These are phyloP conservation scores for Alternaria panax DNA, from an alignment of 2,329 filamentous ascomycete genomes.

Conservation along the genomic window DNA sequence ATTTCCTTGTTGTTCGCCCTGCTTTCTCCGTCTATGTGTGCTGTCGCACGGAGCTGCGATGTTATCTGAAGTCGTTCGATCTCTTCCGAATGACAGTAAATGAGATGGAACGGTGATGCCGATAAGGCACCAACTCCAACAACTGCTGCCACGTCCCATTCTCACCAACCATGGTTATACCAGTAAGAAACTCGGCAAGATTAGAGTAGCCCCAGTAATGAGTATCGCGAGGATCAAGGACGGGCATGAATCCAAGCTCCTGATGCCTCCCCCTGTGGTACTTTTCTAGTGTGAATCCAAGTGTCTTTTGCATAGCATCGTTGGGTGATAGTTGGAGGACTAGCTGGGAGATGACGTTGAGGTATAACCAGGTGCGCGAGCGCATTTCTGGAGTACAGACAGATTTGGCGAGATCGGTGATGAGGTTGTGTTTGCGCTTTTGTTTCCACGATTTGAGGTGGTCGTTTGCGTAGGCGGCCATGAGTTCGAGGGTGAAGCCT, in stretches of 20 bases:
- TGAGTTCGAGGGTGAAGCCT: not conserved
- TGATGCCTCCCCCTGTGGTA: not conserved
- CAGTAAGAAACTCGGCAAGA: not conserved
- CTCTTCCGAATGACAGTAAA: too few species aligned
- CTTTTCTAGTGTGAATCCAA: not conserved
- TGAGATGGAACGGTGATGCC: too few species aligned
- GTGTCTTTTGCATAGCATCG: not conserved
- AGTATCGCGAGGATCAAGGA: fast-evolving
- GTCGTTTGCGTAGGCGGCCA: not conserved
- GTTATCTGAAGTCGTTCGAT: too few species aligned
- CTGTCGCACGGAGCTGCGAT: too few species aligned
- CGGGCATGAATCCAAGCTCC: too few species aligned
- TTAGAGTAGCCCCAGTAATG: not conserved
- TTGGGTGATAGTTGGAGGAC: not conserved
- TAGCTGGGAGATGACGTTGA: not conserved
- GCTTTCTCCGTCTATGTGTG: too few species aligned
- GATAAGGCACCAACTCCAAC: too few species aligned
- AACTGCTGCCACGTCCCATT: not conserved
- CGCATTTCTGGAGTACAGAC: too few species aligned
- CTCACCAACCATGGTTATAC: not conserved
- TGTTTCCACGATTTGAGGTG: not conserved
- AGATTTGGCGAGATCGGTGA: not conserved
- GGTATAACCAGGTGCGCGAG: not conserved
- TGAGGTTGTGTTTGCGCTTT: not conserved
- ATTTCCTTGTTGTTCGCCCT: too few species aligned